Conservation (phyloP, 2,329 filamentous ascomycete species). For the Tolypocladium album region DNA sequence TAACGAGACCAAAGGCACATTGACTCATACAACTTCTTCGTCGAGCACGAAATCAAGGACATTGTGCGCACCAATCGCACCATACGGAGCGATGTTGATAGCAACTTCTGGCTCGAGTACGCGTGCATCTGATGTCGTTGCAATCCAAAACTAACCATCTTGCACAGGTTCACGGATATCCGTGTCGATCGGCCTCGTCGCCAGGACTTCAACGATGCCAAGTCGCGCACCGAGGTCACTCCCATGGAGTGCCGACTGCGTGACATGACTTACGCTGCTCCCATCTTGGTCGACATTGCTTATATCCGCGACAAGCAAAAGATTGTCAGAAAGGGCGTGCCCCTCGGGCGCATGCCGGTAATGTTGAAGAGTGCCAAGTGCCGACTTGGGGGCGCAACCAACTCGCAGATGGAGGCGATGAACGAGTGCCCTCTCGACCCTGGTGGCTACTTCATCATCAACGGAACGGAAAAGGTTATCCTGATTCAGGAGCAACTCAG, state of each 20-base stretch:
- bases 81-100: conserved; percentile 85
- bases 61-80: conserved; percentile 86
- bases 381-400: conserved; percentile 70
- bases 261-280: conserved; percentile 96
- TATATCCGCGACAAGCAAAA: conserved; percentile 74
- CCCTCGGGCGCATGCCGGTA: conserved; percentile 84
- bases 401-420: conserved; percentile 79
- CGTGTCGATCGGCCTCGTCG: conserved; percentile 75
- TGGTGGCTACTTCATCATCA: conserved; percentile 95
- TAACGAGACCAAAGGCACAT: conserved; percentile 49
- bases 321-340: conserved; percentile 64
- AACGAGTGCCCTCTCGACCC: conserved; percentile 95
- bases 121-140: conserved; percentile 4
- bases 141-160: conserved; percentile 1
- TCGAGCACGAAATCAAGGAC: conserved; percentile 92
- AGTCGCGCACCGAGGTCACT: conserved; percentile 65
- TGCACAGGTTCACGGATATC: conserved; percentile 65
- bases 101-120: conserved; percentile 77
- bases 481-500: conserved; percentile 96
- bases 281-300: conserved; percentile 84
- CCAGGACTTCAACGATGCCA: conserved; percentile 61
- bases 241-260: conserved; percentile 94
- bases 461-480: conserved; percentile 97
- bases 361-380: conserved; percentile 97
- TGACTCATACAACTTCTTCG: conserved; percentile 98